Base-by-base conservation (phyloP, 306 rosid species). In the Cucumis melo region DNA sequence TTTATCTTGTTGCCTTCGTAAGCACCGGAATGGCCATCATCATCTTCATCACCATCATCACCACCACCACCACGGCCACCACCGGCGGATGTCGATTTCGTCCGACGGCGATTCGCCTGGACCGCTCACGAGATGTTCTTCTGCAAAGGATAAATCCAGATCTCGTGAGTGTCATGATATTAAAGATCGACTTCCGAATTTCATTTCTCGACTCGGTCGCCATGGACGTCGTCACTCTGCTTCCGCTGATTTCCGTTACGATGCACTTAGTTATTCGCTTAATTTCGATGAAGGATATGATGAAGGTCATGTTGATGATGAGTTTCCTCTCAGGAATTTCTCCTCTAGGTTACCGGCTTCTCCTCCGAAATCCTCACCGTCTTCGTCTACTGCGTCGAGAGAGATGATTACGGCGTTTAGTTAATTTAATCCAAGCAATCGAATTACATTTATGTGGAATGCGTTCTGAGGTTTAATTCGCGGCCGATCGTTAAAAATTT, bases 261-360 rank as follows among this genome's bases (percentile, higher is more conserved):
- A 93, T 53, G 61, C 89, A 0, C 81, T 88, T 75, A 91, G 96
- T 58, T 91, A 93, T 70, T 53, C 89, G 0, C 78, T 85, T 24
- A 93, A 93, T 76, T 93, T 93, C 62, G 97, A 93, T 3, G 91
- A 88, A 20, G 82, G 73, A 34, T 8, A 14, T 73, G 83, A 82
- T 23, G 89, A 83, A 12, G 29, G 78, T 29, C 44, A 70, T 76
- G 21, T 34, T 5, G 81, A 20, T 21, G 74, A 82, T 13, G 83
- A 67, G 11, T 68, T 80, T 38, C 91, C 86, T 13, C 53, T 82
- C 10, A 78, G 72, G 54, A 74, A 70, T 79, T 91, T 89, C 88
- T 70, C 91, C 0, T 75, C 89, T 5, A 82, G 96, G 54, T 80
- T 89, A 68, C 98, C 97, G 4, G 76, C 58, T 7, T 38, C 67